Evolutionary conservation across 441 rosid genomes (phyloP).

Genomic region (Aleurites moluccanus): DNA sequence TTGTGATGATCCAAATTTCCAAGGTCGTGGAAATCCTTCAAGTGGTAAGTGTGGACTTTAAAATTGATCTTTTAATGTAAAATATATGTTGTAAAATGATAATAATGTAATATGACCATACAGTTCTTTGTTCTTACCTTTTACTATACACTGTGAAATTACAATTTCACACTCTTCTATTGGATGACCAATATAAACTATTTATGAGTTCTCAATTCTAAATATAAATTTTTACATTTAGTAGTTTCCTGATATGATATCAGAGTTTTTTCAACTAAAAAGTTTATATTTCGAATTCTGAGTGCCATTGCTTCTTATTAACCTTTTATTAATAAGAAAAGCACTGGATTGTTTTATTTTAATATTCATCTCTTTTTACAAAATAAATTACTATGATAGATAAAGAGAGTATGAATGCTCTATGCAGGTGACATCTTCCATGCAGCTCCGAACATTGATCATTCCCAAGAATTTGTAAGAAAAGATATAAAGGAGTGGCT

Average conservation of each 20-base stretch:
- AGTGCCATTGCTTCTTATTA: too few relatives aligned
- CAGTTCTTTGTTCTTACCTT: neutral
- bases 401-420: neutral
- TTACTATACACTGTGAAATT: neutral
- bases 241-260: too few relatives aligned
- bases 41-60: conserved; percentile 39
- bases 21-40: conserved; percentile 55
- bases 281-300: too few relatives aligned
- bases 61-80: neutral
- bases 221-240: too few relatives aligned
- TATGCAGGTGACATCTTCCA: conserved; percentile 51
- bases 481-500: conserved; percentile 49
- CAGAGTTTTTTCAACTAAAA: too few relatives aligned
- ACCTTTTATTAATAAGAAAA: neutral
- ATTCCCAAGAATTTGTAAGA: conserved; percentile 47
- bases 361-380: neutral
- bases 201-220: too few relatives aligned
- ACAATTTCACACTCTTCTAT: neutral
- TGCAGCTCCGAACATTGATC: conserved; percentile 54
- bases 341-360: neutral
- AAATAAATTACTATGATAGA: neutral
- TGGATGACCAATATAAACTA: neutral
- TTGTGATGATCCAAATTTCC: conserved; percentile 55
- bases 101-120: neutral
- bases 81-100: conserved; percentile 4